Percentiles rank a stretch among this genome's conserved stretches.
phyloP scores from a whole-genome alignment of 306 rosid species.

The Elaeagnus macrophylla region DNA sequence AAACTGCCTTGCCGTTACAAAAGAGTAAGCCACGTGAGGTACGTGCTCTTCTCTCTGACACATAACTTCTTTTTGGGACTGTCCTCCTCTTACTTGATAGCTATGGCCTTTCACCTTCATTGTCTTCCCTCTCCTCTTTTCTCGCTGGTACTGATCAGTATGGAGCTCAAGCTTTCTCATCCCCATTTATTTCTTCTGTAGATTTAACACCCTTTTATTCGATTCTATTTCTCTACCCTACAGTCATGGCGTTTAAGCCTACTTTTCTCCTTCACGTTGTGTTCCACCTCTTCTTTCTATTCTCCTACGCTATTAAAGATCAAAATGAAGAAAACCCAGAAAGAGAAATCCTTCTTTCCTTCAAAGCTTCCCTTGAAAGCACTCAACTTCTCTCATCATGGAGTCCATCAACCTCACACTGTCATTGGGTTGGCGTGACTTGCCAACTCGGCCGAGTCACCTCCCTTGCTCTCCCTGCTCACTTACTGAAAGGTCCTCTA shows the following conservation, averaged over 20 bases:
- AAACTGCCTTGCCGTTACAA: constrained; percentile 24
- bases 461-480: constrained; percentile 45
- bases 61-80: constrained; percentile 20
- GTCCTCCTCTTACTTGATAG: constrained; percentile 5
- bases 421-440: constrained; percentile 67
- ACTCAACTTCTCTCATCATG: constrained; percentile 46
- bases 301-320: constrained; percentile 14
- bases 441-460: constrained; percentile 68
- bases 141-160: not conserved
- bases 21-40: constrained; percentile 55
- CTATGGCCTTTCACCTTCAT: constrained; percentile 23
- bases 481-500: constrained; percentile 39
- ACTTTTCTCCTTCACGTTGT: constrained; percentile 13
- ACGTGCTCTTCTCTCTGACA: constrained; percentile 53
- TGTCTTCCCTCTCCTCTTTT: not conserved
- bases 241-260: constrained; percentile 24
- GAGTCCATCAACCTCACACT: constrained; percentile 43
- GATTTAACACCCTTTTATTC: not conserved
- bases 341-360: constrained; percentile 43
- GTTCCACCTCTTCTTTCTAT: constrained; percentile 10
- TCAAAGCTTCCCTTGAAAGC: constrained; percentile 44
- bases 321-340: constrained; percentile 29
- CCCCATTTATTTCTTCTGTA: not conserved
- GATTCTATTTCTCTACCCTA: not conserved
- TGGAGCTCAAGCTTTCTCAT: constrained; percentile 10